A percentile compares a stretch with the other conserved stretches of the same genome.
phyloP scores from a whole-genome alignment of 108 stramenopile genomes.

The Schizochytrium sp. region DNA sequence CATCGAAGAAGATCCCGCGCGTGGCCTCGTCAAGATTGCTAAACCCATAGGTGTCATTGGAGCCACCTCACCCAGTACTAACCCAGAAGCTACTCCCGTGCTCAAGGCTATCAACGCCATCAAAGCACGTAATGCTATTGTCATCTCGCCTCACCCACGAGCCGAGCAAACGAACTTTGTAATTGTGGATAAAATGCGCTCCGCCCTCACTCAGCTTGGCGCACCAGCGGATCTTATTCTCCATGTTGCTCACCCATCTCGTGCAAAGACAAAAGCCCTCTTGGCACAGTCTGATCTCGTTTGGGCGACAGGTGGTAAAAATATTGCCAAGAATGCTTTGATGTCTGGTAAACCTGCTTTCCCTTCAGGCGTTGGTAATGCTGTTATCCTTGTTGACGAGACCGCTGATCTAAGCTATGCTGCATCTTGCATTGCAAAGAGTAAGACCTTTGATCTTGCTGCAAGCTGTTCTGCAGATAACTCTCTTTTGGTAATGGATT shows the following conservation, averaged over 20 bases:
- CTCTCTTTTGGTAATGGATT: not conserved
- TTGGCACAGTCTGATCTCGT: slow-evolving; percentile 43
- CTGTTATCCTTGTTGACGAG: slow-evolving; percentile 51
- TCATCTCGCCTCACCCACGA: slow-evolving; percentile 58
- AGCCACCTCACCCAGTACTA: slow-evolving; percentile 29
- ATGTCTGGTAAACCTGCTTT: slow-evolving; percentile 51
- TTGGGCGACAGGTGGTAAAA: slow-evolving; percentile 58
- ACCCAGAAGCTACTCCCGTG: slow-evolving; percentile 58
- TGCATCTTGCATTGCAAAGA: not conserved
- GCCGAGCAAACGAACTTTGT: slow-evolving; percentile 26
- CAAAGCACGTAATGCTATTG: slow-evolving; percentile 50
- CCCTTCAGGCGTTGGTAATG: slow-evolving; percentile 49
- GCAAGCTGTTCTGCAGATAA: slow-evolving; percentile 55
- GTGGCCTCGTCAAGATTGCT: slow-evolving; percentile 23
- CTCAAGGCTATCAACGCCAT: slow-evolving; percentile 56
- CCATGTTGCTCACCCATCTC: slow-evolving; percentile 1
- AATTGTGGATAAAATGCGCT: slow-evolving; percentile 58
- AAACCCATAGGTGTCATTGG: slow-evolving; percentile 53
- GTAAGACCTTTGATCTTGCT: slow-evolving; percentile 50
- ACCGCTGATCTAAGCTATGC: slow-evolving; percentile 12
- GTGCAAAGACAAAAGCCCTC: slow-evolving; percentile 43
- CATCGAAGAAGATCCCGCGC: slow-evolving; percentile 18
- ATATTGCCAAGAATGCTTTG: slow-evolving; percentile 48
- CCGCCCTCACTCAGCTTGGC: slow-evolving; percentile 1
- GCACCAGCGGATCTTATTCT: slow-evolving; percentile 23